Conservation (phyloP, 345 rosid genomes). For the Leavenworthia alabamica region DNA sequence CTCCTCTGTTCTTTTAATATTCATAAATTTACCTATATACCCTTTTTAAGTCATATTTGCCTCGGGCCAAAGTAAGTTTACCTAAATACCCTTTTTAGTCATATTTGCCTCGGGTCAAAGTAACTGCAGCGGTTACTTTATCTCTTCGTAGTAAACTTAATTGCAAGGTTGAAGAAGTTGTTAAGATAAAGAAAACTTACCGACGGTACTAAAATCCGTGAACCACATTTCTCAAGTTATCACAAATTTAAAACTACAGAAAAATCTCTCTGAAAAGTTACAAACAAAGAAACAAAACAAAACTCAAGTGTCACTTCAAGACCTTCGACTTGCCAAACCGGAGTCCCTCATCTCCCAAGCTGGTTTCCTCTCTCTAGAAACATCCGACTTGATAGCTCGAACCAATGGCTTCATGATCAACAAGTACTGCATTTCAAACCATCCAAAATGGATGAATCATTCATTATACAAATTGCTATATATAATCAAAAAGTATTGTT, state of each 20-base stretch:
- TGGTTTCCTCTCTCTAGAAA: constrained; percentile 35
- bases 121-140: constrained; percentile 11
- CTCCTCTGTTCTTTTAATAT: no score
- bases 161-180: not conserved
- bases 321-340: constrained; percentile 21
- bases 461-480: not conserved
- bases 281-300: constrained; percentile 8
- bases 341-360: constrained; percentile 37
- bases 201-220: not conserved
- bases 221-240: not conserved
- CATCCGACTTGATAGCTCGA: constrained; percentile 40
- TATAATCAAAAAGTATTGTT: not conserved
- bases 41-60: no score
- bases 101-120: no score
- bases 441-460: not conserved
- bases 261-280: constrained; percentile 2
- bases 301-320: constrained; percentile 14
- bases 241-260: constrained; percentile 2
- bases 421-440: constrained; percentile 33
- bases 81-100: no score
- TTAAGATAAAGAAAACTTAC: not conserved
- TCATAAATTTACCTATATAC: no score
- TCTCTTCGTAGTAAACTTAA: not conserved
- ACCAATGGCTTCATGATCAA: constrained; percentile 38
- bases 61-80: no score